Conservation (phyloP, 805 yeast genomes). For the Saccharomycopsis capsularis region DNA sequence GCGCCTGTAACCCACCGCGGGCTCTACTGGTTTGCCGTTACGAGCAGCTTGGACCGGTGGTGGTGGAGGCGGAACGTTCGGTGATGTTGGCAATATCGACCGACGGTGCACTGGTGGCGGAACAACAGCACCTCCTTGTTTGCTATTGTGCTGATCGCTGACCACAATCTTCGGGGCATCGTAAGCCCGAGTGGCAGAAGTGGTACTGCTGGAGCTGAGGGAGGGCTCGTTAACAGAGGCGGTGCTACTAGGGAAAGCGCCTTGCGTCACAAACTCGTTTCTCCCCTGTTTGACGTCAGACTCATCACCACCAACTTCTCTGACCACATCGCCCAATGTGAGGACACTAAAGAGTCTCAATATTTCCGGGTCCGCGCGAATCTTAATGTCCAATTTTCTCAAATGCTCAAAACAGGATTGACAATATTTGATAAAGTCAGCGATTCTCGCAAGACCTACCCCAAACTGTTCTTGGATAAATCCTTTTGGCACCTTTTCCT, state of each 20-base stretch:
- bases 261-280: neutral
- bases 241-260: neutral
- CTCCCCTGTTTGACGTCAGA: neutral
- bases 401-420: conserved; percentile 1
- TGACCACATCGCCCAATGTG: conserved; percentile 3
- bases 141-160: too few relatives aligned
- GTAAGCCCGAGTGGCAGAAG: too few relatives aligned
- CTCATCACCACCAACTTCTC: conserved; percentile 2
- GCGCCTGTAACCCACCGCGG: neutral
- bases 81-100: too few relatives aligned
- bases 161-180: neutral
- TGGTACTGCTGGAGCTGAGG: too few relatives aligned
- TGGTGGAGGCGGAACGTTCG: neutral
- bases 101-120: too few relatives aligned
- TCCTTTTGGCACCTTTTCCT: conserved; percentile 4
- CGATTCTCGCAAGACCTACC: conserved; percentile 1
- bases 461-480: conserved; percentile 7
- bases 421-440: neutral
- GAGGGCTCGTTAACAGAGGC: neutral
- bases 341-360: neutral
- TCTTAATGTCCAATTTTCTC: neutral
- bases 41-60: neutral
- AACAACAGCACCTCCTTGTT: too few relatives aligned
- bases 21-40: neutral
- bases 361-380: neutral